A percentile compares a stretch with the other conserved stretches of the same genome.
phyloP scores from a whole-genome alignment of 345 rosid species.

The Conringia planisiliqua region DNA sequence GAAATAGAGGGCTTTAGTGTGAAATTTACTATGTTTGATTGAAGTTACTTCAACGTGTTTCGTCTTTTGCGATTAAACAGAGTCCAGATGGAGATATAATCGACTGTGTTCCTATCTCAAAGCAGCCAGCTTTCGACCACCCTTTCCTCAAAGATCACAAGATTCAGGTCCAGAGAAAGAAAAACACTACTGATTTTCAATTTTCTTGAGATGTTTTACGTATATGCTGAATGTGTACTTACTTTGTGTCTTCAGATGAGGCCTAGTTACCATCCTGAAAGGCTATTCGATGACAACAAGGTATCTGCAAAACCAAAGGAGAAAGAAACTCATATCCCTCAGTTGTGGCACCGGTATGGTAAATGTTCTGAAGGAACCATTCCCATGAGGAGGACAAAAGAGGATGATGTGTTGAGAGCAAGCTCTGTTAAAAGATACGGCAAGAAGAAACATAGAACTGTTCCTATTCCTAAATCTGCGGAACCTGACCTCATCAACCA shows the following conservation, averaged over 20 bases:
- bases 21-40: background rate
- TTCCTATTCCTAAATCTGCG: constrained; percentile 81
- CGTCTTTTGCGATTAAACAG: constrained; percentile 30
- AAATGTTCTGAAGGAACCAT: constrained; percentile 61
- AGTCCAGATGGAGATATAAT: constrained; percentile 75
- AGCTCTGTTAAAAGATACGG: constrained; percentile 72
- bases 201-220: background rate
- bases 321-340: constrained; percentile 55
- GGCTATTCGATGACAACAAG: constrained; percentile 70
- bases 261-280: constrained; percentile 82
- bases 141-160: constrained; percentile 93
- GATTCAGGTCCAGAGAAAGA: constrained; percentile 62
- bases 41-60: background rate
- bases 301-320: constrained; percentile 45
- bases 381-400: constrained; percentile 62
- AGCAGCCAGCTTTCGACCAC: constrained; percentile 96
- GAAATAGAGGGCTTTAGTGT: background rate
- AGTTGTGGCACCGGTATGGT: constrained; percentile 79
- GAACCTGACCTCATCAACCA: constrained; percentile 75
- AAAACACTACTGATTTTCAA: background rate
- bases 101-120: constrained; percentile 79
- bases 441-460: constrained; percentile 71
- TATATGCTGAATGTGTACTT: background rate
- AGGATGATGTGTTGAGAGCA: constrained; percentile 68
- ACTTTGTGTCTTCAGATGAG: constrained; percentile 51